Evolutionary conservation across 805 yeast species (phyloP), one percentile per base, ranked within the genome.

Genomic region (Metschnikowia rubicola): DNA sequence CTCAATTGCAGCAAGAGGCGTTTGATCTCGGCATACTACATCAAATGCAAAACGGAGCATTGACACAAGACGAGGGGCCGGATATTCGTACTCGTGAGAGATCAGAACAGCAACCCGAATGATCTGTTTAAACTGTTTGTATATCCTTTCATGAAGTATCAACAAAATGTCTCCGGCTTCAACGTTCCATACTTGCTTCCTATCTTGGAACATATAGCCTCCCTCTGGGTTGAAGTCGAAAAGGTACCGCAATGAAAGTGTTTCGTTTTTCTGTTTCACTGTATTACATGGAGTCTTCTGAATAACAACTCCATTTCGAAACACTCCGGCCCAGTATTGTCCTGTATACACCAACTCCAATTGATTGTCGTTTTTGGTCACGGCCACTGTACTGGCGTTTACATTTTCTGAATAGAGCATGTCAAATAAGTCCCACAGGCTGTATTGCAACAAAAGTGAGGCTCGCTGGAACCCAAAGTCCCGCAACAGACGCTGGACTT

Each of bases 311-410:
- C 39, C 42, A 12, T 38, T 10, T 8, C 47, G 37, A n/a, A n/a
- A 43, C 8, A 43, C 37, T 4, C 42, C 47, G 7, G 42, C 47
- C 42, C 47, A 43, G 12, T 38, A 19, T 6, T 29, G 15, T 6
- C 42, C 42, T 3, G 40, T 37, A 30, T 21, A 28, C 30, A 43
- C 38, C 6, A 43, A 10, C 41, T 43, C 42, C 26, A 43, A 21
- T 4, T 3, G 8, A n/a, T 34, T 33, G 0, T 28, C 33, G 9
- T 28, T 2, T 15, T n/a, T 32, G 11, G 47, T 38, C 17, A 31
- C 42, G 11, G 29, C 37, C 13, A 43, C 17, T 15, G 35, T 30
- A 3, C 35, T 34, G 15, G 29, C 42, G n/a, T 38, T 28, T 8
- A 13, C 42, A 6, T 38, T 35, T 9, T 30, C 15, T 28, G 42